Evolutionary conservation across 192 early-diverging fungal species (phyloP), one percentile per base, ranked within the genome.

Genomic region (Coemansia furcata): DNA sequence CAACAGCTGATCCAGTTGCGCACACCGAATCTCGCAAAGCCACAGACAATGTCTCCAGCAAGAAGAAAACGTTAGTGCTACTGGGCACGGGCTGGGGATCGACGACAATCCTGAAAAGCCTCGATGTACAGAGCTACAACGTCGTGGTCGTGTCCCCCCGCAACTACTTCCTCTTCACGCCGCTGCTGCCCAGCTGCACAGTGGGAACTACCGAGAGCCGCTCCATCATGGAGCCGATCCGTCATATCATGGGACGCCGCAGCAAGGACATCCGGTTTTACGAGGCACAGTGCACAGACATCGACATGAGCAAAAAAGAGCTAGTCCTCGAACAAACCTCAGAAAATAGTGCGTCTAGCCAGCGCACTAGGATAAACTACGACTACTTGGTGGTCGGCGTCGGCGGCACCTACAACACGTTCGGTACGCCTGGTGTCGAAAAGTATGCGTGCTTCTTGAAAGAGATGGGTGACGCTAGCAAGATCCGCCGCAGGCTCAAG

Each of bases 111-210:
- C 69, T 94, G 38, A 84, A 86, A 66, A 87, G 86, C 63, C 66
- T 96, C 40, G 83, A 92, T 75, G 89, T 86, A 36, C 60, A 78
- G 23, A 63, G 77, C 30, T 93, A 88, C 65, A 89, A 94, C 60
- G 86, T 92, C 9, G 85, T 89, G 0, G 89, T 93, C 8, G 82
- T 95, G 0, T 93, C 90, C 17, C 94, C 92, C 12, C 86, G 92
- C 78, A 93, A 93, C 70, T 90, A 93, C 74, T 95, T 95, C 76
- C 76, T 92, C 29, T 93, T 94, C 74, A 96, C 94, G 39, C 94
- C 94, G 15, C 72, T 96, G 36, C 82, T 96, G 59, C 92, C 94
- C n/a, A 90, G 89, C 69, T 89, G 87, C 38, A 87, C 90, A 1
- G 93, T 94, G 0, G 94, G 94, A 5, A 94, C 94, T 10, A 86